Evolutionary conservation across 2,329 filamentous ascomycete genomes (phyloP).

Genomic region (Talaromyces islandicus): DNA sequence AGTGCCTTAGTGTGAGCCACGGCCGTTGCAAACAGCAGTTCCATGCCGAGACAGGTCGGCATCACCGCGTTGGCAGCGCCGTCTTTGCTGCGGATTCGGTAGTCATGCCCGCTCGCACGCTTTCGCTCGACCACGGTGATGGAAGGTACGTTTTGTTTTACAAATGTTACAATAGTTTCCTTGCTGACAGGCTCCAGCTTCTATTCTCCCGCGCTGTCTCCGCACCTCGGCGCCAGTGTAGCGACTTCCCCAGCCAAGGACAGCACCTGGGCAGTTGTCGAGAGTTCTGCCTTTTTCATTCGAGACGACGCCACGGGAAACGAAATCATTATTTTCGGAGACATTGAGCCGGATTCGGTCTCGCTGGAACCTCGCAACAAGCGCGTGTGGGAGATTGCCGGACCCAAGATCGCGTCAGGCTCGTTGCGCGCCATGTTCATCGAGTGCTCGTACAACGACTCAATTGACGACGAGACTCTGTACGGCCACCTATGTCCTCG

Average conservation of each 20-base stretch:
- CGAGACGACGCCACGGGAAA: constrained; percentile 63
- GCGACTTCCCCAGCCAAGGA: constrained; percentile 13
- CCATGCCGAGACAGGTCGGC: constrained; percentile 38
- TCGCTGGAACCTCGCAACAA: constrained; percentile 75
- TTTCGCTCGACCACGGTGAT: constrained; percentile 27
- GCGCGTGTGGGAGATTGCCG: constrained; percentile 82
- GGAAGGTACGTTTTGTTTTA: constrained; percentile 22
- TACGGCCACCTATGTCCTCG: constrained; percentile 86
- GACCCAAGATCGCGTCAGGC: constrained; percentile 71
- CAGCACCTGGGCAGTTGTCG: constrained; percentile 35
- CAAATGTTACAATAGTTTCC: background rate
- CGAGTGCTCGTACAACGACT: constrained; percentile 89
- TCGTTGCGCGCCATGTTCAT: constrained; percentile 79
- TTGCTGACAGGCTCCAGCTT: constrained; percentile 15
- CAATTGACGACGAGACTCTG: constrained; percentile 66
- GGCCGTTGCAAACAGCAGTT: constrained; percentile 78
- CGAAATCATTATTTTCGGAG: constrained; percentile 90
- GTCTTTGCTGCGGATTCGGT: constrained; percentile 42
- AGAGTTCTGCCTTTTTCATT: constrained; percentile 92
- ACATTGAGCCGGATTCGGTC: constrained; percentile 86
- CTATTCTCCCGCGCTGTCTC: constrained; percentile 25
- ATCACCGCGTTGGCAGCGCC: constrained; percentile 52
- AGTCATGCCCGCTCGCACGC: constrained; percentile 33
- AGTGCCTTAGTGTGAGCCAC: constrained; percentile 81
- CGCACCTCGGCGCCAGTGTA: constrained; percentile 14